A percentile compares a stretch with the other conserved stretches of the same genome.
Conservation (phyloP, 2,329 filamentous ascomycete genomes). For the Ceratocystis alfenasii region DNA sequence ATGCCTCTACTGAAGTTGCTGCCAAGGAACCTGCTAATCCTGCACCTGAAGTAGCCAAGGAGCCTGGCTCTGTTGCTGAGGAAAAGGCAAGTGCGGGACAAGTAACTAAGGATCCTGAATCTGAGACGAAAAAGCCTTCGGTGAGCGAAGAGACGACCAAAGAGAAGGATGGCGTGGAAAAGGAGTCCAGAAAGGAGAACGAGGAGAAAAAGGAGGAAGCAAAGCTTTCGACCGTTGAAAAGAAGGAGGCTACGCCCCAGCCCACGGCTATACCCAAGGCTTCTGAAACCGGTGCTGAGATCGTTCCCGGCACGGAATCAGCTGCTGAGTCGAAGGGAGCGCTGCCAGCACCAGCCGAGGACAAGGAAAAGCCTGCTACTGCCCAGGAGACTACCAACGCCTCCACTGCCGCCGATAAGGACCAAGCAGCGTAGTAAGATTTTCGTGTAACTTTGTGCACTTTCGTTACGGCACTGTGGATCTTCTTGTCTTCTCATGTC, state of each 20-base stretch:
- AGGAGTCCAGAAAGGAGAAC: slow-evolving; percentile 21
- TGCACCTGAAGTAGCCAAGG: background rate
- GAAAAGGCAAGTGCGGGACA: background rate
- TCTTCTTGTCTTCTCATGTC: background rate
- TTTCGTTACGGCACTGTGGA: background rate
- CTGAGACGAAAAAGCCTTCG: slow-evolving; percentile 24
- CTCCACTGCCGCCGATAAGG: background rate
- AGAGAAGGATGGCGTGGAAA: slow-evolving; percentile 26
- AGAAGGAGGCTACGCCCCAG: slow-evolving; percentile 20
- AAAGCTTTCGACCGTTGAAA: slow-evolving; percentile 18
- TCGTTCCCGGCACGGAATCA: background rate
- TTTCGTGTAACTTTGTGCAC: background rate
- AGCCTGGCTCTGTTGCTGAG: background rate
- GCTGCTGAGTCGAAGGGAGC: background rate
- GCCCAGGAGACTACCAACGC: background rate
- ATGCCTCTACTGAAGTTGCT: background rate
- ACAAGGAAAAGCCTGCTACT: background rate
- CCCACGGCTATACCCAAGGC: background rate
- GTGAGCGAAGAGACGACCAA: slow-evolving; percentile 23
- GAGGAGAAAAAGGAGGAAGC: slow-evolving; percentile 1
- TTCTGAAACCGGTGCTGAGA: background rate
- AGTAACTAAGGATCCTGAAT: slow-evolving; percentile 18
- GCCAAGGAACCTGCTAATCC: background rate
- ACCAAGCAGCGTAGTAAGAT: background rate
- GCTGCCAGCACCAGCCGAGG: background rate